Percentiles rank a stretch among this genome's conserved stretches.
phyloP scores from a whole-genome alignment of 768 basidiomycete genomes.

The Pleurotus ostreatus region DNA sequence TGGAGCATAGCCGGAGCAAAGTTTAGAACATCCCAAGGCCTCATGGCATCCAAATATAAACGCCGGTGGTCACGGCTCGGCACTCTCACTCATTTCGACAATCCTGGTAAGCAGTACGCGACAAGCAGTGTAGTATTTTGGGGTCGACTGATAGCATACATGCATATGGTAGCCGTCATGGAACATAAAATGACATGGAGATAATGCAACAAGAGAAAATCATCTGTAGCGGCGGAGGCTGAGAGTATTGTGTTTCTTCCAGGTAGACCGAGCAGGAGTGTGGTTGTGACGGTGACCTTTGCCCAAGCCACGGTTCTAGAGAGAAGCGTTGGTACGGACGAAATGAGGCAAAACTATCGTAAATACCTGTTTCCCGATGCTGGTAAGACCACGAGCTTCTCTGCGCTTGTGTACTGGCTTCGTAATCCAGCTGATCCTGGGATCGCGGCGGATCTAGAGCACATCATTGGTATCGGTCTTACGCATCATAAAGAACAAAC shows the following conservation, averaged over 20 bases:
- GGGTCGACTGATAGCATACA: neutral
- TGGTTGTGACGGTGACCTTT: constrained; percentile 96
- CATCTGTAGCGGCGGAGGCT: constrained; percentile 86
- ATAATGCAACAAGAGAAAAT: constrained; percentile 22
- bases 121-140: neutral
- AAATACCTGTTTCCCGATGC: constrained; percentile 89
- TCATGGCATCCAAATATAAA: neutral
- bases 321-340: constrained; percentile 7
- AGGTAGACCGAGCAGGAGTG: constrained; percentile 83
- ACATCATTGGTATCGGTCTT: constrained; percentile 9
- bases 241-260: constrained; percentile 99
- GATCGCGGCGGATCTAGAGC: constrained; percentile 82
- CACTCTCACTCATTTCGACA: neutral
- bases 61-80: no score
- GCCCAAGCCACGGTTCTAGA: constrained; percentile 92
- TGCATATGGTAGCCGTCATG: constrained; percentile 2
- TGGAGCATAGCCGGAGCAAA: neutral
- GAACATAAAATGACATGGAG: neutral
- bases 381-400: constrained; percentile 96
- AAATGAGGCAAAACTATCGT: constrained; percentile 8
- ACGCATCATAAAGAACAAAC: constrained; percentile 21
- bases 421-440: constrained; percentile 98
- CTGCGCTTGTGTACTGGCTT: constrained; percentile 99
- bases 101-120: neutral
- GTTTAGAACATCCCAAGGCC: neutral